A percentile compares a stretch with the other conserved stretches of the same genome.
Evolutionary conservation across 495 filamentous ascomycete species (phyloP).

Genomic region (Xylaria bambusicola): DNA sequence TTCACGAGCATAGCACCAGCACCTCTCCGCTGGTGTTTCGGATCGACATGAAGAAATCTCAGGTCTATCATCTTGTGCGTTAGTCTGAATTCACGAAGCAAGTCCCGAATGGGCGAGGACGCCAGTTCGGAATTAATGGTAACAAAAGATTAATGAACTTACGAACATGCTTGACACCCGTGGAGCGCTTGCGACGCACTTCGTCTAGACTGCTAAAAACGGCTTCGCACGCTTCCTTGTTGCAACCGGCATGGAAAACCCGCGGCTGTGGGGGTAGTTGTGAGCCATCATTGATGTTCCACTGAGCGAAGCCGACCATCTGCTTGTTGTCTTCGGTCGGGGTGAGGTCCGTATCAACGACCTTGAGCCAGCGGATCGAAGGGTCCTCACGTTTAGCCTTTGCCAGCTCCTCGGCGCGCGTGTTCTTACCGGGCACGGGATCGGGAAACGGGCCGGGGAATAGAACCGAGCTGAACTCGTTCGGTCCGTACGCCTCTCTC

Average conservation of each 20-base stretch:
- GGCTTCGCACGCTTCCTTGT: conserved; percentile 35
- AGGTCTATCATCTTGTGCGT: conserved; percentile 23
- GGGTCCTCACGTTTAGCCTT: conserved; percentile 21
- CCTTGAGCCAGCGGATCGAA: conserved; percentile 35
- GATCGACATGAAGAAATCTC: conserved; percentile 27
- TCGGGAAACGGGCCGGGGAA: conserved; percentile 40
- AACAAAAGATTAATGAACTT: conserved; percentile 14
- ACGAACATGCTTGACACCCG: conserved; percentile 27
- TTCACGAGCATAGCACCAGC: conserved; percentile 28
- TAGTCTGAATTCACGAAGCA: neutral
- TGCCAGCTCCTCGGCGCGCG: conserved; percentile 25
- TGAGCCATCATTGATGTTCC: conserved; percentile 32
- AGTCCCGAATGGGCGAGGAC: too few relatives aligned
- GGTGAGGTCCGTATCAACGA: conserved; percentile 33
- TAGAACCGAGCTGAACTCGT: conserved; percentile 32
- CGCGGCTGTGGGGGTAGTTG: conserved; percentile 13
- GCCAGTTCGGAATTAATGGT: too few relatives aligned
- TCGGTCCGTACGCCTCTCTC: conserved; percentile 32
- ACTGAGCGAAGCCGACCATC: conserved; percentile 40
- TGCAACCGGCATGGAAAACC: conserved; percentile 27
- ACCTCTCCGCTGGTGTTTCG: conserved; percentile 28
- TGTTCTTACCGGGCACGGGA: conserved; percentile 19
- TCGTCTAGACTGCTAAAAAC: conserved; percentile 30
- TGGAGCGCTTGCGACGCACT: conserved; percentile 16
- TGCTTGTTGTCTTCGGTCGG: conserved; percentile 25